These are phyloP conservation scores for Suillus subaureus DNA, from an alignment of 768 basidiomycete genomes.

Conservation along the genomic window DNA sequence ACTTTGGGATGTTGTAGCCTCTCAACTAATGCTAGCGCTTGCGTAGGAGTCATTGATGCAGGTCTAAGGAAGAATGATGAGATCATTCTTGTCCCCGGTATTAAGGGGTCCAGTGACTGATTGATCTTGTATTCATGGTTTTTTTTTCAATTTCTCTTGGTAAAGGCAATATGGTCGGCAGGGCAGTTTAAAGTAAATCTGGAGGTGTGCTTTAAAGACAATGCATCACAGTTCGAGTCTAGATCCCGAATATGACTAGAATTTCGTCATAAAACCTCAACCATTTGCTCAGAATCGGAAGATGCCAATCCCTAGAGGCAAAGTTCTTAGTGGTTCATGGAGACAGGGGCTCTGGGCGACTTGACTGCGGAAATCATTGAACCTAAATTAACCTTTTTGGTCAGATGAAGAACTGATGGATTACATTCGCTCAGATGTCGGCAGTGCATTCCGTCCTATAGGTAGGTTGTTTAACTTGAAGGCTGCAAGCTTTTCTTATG, in stretches of 20 bases:
- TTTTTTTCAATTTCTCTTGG: not conserved
- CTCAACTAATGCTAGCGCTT: conserved; percentile 6
- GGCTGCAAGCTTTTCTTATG: not conserved
- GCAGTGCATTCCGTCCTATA: conserved; percentile 15
- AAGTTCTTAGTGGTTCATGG: conserved; percentile 20
- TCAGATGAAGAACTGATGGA: conserved; percentile 17
- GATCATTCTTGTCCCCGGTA: conserved; percentile 16
- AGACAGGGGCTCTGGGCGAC: conserved; percentile 18
- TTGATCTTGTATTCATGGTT: not conserved
- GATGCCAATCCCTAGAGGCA: conserved; percentile 12
- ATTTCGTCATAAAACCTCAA: conserved; percentile 17
- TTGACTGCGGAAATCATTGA: conserved; percentile 17
- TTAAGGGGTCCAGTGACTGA: not conserved
- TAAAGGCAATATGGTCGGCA: conserved; percentile 15
- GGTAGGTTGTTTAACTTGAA: not conserved
- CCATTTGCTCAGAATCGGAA: conserved; percentile 10
- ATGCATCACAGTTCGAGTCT: not conserved
- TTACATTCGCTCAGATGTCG: conserved; percentile 14
- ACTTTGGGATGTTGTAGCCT: conserved; percentile 14
- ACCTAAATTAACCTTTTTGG: conserved; percentile 18
- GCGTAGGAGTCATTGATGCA: conserved; percentile 20
- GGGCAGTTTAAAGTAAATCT: conserved; percentile 15
- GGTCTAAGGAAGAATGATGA: conserved; percentile 18
- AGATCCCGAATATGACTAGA: conserved; percentile 23
- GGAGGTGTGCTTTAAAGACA: not conserved